phyloP scores from a whole-genome alignment of 2,329 filamentous ascomycete genomes.

The Albifimbria verrucaria region DNA sequence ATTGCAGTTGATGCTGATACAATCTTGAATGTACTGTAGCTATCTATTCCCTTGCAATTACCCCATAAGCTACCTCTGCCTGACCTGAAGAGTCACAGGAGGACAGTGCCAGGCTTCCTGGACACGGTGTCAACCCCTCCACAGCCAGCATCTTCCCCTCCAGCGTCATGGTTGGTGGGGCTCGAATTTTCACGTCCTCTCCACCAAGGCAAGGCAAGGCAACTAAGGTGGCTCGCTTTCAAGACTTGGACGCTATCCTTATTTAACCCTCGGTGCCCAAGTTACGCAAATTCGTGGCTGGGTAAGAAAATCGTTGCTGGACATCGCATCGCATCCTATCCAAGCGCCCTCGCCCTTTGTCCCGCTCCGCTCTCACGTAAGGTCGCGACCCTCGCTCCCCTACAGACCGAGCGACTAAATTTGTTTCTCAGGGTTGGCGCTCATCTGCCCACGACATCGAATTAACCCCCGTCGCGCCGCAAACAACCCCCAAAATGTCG shows the following conservation, averaged over 20 bases:
- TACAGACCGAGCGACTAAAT: too few relatives aligned
- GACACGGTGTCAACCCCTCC: slow-evolving; percentile 20
- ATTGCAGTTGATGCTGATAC: too few relatives aligned
- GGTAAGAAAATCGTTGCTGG: too few relatives aligned
- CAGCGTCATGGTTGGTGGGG: slow-evolving; percentile 36
- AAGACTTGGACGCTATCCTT: slow-evolving; percentile 16
- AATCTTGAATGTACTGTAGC: too few relatives aligned
- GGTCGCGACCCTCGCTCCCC: too few relatives aligned
- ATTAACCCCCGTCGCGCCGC: slow-evolving; percentile 10
- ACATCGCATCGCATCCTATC: neutral
- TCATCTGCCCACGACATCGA: slow-evolving; percentile 3
- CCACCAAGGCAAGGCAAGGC: slow-evolving; percentile 20
- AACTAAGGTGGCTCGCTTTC: slow-evolving; percentile 19
- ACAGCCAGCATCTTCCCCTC: slow-evolving; percentile 13
- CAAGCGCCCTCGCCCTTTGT: slow-evolving; percentile 2
- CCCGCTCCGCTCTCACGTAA: too few relatives aligned
- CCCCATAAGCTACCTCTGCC: neutral
- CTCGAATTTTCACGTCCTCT: slow-evolving; percentile 36
- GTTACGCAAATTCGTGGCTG: slow-evolving; percentile 5
- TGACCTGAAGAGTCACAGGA: neutral
- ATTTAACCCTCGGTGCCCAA: slow-evolving; percentile 21
- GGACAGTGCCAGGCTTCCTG: neutral
- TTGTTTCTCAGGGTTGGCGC: too few relatives aligned
- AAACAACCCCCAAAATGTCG: slow-evolving; percentile 59
- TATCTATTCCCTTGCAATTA: too few relatives aligned